A percentile compares a stretch with the other conserved stretches of the same genome.
Evolutionary conservation across 2,329 filamentous ascomycete species (phyloP).

Genomic region (Ilyonectria robusta): DNA sequence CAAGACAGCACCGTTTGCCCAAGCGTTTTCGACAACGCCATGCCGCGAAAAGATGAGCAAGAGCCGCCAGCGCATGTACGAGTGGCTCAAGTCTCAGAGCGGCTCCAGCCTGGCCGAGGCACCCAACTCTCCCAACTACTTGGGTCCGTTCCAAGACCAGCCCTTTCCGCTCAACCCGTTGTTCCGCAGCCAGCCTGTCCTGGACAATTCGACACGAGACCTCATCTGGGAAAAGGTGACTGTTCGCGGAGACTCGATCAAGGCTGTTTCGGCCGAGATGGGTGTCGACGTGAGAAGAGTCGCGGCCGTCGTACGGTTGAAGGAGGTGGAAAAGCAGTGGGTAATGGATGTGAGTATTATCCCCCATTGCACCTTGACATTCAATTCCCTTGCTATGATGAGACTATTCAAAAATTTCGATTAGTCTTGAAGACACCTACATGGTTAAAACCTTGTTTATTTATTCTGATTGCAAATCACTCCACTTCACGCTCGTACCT

Average conservation of each 20-base stretch:
- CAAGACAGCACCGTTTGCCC: slow-evolving; percentile 39
- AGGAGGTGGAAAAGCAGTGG: slow-evolving; percentile 88
- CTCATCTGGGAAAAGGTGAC: slow-evolving; percentile 81
- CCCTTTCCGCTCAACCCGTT: slow-evolving; percentile 83
- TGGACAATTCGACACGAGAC: slow-evolving; percentile 81
- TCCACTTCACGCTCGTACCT: slow-evolving; percentile 18
- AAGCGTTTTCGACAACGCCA: slow-evolving; percentile 58
- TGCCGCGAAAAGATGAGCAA: slow-evolving; percentile 56
- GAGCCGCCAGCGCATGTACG: slow-evolving; percentile 55
- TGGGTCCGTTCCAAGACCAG: slow-evolving; percentile 56
- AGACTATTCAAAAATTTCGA: slow-evolving; percentile 82
- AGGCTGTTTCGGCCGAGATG: slow-evolving; percentile 82
- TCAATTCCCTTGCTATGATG: slow-evolving; percentile 62
- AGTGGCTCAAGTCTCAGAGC: slow-evolving; percentile 53
- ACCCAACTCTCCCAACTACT: slow-evolving; percentile 53
- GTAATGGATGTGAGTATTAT: slow-evolving; percentile 75
- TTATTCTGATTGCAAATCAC: slow-evolving; percentile 45
- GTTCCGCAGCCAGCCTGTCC: slow-evolving; percentile 80
- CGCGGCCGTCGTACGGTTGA: slow-evolving; percentile 87
- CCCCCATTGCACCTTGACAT: slow-evolving; percentile 15
- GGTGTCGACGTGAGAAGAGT: slow-evolving; percentile 87
- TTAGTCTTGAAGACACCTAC: slow-evolving; percentile 99
- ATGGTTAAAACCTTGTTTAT: slow-evolving; percentile 80
- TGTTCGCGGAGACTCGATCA: slow-evolving; percentile 76
- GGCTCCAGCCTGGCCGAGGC: slow-evolving; percentile 46